Conservation (phyloP, 2,329 filamentous ascomycete genomes). For the Ophiostoma tasmaniense region DNA sequence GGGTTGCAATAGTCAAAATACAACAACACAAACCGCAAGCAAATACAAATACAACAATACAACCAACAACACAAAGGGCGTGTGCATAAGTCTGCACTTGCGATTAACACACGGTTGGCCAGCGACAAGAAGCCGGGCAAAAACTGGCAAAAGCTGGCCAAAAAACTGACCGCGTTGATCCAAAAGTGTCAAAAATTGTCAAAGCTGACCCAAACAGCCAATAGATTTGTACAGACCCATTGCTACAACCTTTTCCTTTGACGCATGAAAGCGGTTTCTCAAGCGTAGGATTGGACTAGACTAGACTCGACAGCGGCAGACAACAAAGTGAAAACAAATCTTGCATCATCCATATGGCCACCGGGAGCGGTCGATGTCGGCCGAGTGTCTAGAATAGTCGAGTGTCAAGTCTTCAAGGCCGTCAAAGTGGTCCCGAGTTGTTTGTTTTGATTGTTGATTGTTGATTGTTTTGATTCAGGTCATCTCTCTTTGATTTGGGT, state of each 20-base stretch:
- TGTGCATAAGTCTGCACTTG: not conserved
- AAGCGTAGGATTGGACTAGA: not conserved
- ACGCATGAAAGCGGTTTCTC: not conserved
- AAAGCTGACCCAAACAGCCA: not conserved
- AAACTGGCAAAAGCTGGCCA: not conserved
- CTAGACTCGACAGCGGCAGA: not conserved
- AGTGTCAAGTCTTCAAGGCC: too few species aligned
- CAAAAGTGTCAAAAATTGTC: not conserved
- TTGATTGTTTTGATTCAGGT: not conserved
- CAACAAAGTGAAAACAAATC: not conserved
- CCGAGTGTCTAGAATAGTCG: too few species aligned
- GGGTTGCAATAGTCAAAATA: not conserved
- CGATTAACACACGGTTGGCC: not conserved
- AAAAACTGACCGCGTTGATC: not conserved
- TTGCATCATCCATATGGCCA: not conserved
- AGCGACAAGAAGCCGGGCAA: not conserved
- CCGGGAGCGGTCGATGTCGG: not conserved
- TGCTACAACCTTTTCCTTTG: not conserved
- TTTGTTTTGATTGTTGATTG: not conserved
- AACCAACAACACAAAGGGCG: not conserved
- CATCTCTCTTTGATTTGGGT: not conserved
- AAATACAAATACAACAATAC: not conserved
- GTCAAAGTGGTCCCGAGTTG: not conserved
- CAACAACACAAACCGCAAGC: not conserved
- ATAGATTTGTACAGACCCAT: not conserved